These are phyloP conservation scores for Streptanthus diversifolius DNA, from an alignment of 345 rosid species.

Conservation along the genomic window DNA sequence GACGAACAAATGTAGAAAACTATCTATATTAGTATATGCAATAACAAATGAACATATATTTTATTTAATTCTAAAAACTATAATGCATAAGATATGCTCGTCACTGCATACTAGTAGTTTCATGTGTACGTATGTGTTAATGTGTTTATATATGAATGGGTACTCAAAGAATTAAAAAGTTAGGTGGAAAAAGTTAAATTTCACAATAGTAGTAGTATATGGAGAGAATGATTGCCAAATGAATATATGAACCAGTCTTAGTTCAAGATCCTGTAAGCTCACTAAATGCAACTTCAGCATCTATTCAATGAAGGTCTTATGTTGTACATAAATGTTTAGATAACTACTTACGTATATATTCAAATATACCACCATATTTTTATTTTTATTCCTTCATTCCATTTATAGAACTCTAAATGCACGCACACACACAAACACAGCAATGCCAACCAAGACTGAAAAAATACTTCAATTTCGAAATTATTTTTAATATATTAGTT, in stretches of 20 bases:
- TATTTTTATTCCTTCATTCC: conserved; percentile 9
- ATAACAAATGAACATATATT: background rate
- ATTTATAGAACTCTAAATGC: conserved; percentile 32
- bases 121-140: background rate
- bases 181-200: conserved; percentile 30
- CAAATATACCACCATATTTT: background rate
- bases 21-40: conserved; percentile 1
- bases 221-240: conserved; percentile 39
- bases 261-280: conserved; percentile 35
- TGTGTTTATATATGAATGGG: background rate
- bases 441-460: conserved; percentile 19
- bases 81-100: background rate
- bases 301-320: conserved; percentile 29
- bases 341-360: conserved; percentile 3
- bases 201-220: conserved; percentile 15
- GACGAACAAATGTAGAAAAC: conserved; percentile 15
- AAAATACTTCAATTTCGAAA: background rate
- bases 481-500: background rate
- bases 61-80: background rate
- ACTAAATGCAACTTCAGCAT: conserved; percentile 61
- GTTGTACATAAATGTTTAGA: conserved; percentile 2
- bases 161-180: conserved; percentile 15
- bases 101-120: background rate
- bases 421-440: conserved; percentile 25
- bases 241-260: conserved; percentile 28